Conservation (phyloP, 257 asterid species). For the Salvia rosmarinus region DNA sequence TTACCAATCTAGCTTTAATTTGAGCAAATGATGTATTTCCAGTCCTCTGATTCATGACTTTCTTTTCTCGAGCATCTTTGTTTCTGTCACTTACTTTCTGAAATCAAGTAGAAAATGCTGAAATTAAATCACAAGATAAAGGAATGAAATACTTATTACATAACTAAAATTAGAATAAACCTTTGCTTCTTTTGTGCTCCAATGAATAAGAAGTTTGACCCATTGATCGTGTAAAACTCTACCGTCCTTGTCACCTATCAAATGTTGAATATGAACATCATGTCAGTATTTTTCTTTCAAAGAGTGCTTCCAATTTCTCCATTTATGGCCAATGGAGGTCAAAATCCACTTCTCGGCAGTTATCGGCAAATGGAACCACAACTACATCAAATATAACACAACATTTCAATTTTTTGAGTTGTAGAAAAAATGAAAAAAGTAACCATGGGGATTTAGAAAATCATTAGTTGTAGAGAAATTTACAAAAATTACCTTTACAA, state of each 20-base stretch:
- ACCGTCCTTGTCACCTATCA: no score
- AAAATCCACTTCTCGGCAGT: slow-evolving; percentile 13
- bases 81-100: no score
- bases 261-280: not conserved
- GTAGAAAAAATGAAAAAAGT: not conserved
- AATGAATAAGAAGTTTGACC: not conserved
- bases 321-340: slow-evolving; percentile 18
- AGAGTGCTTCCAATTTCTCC: slow-evolving; percentile 5
- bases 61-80: no score
- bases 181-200: not conserved
- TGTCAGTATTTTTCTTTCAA: not conserved
- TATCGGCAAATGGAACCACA: not conserved
- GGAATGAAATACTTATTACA: no score
- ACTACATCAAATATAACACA: not conserved
- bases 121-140: no score
- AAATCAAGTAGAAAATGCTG: no score
- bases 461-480: not conserved
- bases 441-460: not conserved
- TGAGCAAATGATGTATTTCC: not conserved
- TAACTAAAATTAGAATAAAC: not conserved
- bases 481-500: slow-evolving; percentile 14
- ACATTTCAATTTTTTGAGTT: not conserved
- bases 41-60: not conserved
- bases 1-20: not conserved
- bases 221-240: not conserved